Evolutionary conservation across 768 basidiomycete genomes (phyloP).

Genomic region (Mrakia frigida): DNA sequence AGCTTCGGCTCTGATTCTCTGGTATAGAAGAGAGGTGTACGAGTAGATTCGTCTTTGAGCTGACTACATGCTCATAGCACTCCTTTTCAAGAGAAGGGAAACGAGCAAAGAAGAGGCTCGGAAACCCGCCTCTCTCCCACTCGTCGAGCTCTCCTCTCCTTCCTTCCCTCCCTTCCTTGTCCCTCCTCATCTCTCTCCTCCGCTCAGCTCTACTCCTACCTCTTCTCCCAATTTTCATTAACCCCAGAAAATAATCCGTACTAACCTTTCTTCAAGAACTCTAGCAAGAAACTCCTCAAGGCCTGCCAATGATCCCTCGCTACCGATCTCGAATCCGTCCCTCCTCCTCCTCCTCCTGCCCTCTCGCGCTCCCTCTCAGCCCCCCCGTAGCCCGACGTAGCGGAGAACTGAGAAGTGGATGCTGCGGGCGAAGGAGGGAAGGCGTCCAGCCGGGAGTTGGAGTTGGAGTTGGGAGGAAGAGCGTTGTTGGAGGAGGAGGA

Average conservation of each 20-base stretch:
- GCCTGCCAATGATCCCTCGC: constrained; percentile 43
- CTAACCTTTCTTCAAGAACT: constrained; percentile 43
- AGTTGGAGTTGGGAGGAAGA: not conserved
- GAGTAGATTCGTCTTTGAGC: too few species aligned
- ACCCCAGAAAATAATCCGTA: not conserved
- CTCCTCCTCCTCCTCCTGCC: constrained; percentile 26
- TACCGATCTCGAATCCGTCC: constrained; percentile 16
- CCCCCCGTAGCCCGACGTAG: not conserved
- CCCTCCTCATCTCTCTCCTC: not conserved
- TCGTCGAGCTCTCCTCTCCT: not conserved
- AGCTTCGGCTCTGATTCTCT: not conserved
- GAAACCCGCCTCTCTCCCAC: too few species aligned
- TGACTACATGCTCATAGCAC: not conserved
- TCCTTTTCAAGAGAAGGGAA: not conserved
- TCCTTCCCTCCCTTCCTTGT: not conserved
- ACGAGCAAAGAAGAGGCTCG: too few species aligned
- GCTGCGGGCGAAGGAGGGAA: not conserved
- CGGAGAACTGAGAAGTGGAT: not conserved
- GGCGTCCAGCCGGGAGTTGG: not conserved
- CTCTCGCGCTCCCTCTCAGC: not conserved
- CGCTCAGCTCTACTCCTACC: not conserved
- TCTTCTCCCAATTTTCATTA: not conserved
- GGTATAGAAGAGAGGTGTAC: too few species aligned
- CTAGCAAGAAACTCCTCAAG: constrained; percentile 40
- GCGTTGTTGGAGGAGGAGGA: not conserved